Evolutionary conservation across 225 moss, liverwort and hornwort genomes (phyloP).

Genomic region (Physcomitrellopsis africana): DNA sequence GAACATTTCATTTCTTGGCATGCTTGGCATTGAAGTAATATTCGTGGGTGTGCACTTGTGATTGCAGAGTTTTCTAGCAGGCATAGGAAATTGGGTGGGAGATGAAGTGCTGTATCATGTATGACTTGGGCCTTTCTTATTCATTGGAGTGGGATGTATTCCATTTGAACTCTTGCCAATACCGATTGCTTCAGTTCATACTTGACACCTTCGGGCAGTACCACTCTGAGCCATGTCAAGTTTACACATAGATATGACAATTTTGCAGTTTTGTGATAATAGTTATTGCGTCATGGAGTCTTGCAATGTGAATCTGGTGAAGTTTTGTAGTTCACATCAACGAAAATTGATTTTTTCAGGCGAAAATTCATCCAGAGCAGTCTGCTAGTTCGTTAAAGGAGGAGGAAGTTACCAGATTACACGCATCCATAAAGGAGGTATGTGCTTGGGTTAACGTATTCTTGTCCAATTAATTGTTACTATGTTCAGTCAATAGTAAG

Average conservation of each 20-base stretch:
- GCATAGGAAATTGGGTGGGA: constrained; percentile 84
- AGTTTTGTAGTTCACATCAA: background rate
- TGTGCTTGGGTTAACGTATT: background rate
- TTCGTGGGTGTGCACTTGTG: constrained; percentile 23
- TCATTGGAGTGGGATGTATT: background rate
- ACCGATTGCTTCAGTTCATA: constrained; percentile 5
- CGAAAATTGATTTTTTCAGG: constrained; percentile 35
- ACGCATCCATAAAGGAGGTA: constrained; percentile 60
- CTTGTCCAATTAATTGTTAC: too few species aligned
- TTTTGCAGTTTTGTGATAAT: background rate
- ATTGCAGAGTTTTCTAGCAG: constrained; percentile 64
- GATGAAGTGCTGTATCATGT: constrained; percentile 85
- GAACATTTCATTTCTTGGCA: background rate
- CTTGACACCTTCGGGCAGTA: background rate
- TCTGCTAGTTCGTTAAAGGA: constrained; percentile 53
- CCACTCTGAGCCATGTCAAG: background rate
- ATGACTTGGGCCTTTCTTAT: background rate
- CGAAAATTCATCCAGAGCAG: constrained; percentile 74
- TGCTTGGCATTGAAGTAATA: constrained; percentile 6
- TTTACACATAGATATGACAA: background rate
- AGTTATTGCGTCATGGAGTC: background rate
- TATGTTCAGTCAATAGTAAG: too few species aligned
- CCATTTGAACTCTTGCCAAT: background rate
- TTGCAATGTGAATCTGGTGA: constrained; percentile 2
- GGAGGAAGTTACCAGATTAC: constrained; percentile 59